These are phyloP conservation scores for Lachancea mirantina DNA, from an alignment of 805 yeast species.

Conservation along the genomic window DNA sequence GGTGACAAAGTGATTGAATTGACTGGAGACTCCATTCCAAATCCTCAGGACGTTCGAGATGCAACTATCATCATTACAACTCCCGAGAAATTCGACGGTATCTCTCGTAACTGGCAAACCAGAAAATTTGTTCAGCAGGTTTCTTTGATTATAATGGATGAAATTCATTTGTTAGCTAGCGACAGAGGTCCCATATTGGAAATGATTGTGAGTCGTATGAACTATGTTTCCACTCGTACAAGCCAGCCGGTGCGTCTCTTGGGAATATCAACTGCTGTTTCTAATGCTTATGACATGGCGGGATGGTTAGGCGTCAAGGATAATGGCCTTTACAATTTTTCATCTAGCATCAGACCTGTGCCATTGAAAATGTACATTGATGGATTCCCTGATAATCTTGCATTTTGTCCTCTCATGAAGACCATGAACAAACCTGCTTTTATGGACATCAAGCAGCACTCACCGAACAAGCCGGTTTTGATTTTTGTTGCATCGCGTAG, in stretches of 20 bases:
- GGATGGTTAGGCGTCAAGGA: slow-evolving; percentile 86
- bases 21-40: slow-evolving; percentile 92
- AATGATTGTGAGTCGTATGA: slow-evolving; percentile 88
- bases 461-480: slow-evolving; percentile 91
- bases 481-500: slow-evolving; percentile 93
- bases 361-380: slow-evolving; percentile 84
- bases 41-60: slow-evolving; percentile 67
- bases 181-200: slow-evolving; percentile 97
- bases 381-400: slow-evolving; percentile 75
- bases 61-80: slow-evolving; percentile 91
- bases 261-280: slow-evolving; percentile 90
- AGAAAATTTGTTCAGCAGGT: slow-evolving; percentile 84
- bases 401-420: slow-evolving; percentile 70
- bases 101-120: slow-evolving; percentile 80
- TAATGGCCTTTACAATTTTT: slow-evolving; percentile 91
- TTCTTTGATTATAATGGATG: slow-evolving; percentile 85
- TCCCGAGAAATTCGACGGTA: slow-evolving; percentile 97
- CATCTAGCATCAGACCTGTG: slow-evolving; percentile 87
- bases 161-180: slow-evolving; percentile 92
- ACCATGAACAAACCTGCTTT: slow-evolving; percentile 74
- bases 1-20: slow-evolving; percentile 84
- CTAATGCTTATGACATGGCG: slow-evolving; percentile 88
- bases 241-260: slow-evolving; percentile 83
- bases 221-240: slow-evolving; percentile 48
- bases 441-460: slow-evolving; percentile 86